Percentiles rank a stretch among this genome's conserved stretches.
These are phyloP conservation scores for Cercospora berteroae DNA, from an alignment of 2,329 filamentous ascomycete species.

Conservation along the genomic window DNA sequence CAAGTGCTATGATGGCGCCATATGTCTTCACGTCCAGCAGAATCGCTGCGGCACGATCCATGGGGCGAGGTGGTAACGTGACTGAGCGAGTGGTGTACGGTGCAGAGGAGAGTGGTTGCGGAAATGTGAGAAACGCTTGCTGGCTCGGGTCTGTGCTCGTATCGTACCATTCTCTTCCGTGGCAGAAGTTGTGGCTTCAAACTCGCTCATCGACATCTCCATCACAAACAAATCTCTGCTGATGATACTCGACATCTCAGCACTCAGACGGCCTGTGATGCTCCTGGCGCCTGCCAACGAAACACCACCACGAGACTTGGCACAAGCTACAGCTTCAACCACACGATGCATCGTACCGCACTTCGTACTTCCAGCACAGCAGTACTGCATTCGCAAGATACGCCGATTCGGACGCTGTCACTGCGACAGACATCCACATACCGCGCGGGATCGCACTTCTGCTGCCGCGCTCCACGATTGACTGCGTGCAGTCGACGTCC, in stretches of 20 bases:
- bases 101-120: neutral
- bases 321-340: neutral
- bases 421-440: neutral
- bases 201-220: neutral
- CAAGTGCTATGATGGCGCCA: neutral
- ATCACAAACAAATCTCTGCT: neutral
- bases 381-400: neutral
- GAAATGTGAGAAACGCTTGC: neutral
- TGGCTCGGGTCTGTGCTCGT: neutral
- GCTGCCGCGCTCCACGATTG: neutral
- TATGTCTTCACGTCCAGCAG: slow-evolving; percentile 7
- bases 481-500: neutral
- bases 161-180: neutral
- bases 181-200: neutral
- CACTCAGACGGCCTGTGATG: neutral
- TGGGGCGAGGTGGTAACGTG: slow-evolving; percentile 5
- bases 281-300: neutral
- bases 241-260: neutral
- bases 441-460: neutral
- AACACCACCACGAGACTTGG: neutral
- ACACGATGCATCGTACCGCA: neutral
- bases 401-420: neutral
- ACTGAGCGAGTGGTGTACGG: neutral
- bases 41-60: neutral
- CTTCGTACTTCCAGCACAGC: neutral